These are phyloP conservation scores for Scleromitrula shiraiana DNA, from an alignment of 2,329 filamentous ascomycete species.

Conservation along the genomic window DNA sequence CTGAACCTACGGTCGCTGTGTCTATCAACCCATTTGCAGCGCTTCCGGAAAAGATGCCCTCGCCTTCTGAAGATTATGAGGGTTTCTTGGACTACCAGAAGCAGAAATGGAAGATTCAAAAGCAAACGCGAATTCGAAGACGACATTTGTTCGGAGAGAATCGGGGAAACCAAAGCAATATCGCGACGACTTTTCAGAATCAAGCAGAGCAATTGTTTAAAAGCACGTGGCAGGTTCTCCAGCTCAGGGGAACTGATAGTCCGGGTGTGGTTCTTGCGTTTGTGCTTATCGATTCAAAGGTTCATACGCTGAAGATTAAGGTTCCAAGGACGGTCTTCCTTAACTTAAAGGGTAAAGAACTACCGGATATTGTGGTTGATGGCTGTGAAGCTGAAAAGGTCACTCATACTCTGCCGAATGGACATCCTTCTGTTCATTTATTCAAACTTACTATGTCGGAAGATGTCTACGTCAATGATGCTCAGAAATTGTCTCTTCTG, in stretches of 20 bases:
- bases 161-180: slow-evolving; percentile 56
- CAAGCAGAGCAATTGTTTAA: slow-evolving; percentile 86
- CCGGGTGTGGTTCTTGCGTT: slow-evolving; percentile 84
- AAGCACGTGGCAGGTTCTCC: slow-evolving; percentile 90
- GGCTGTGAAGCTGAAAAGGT: slow-evolving; percentile 89
- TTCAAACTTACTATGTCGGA: slow-evolving; percentile 92
- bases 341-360: slow-evolving; percentile 78
- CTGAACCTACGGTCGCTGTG: slow-evolving; percentile 52
- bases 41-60: slow-evolving; percentile 77
- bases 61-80: slow-evolving; percentile 75
- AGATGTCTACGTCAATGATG: slow-evolving; percentile 76
- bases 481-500: slow-evolving; percentile 71
- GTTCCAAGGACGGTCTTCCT: slow-evolving; percentile 86
- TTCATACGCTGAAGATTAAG: slow-evolving; percentile 80
- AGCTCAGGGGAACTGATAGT: slow-evolving; percentile 72
- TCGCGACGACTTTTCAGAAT: slow-evolving; percentile 72
- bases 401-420: slow-evolving; percentile 87
- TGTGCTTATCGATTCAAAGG: slow-evolving; percentile 86
- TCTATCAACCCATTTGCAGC: slow-evolving; percentile 71
- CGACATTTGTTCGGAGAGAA: slow-evolving; percentile 91
- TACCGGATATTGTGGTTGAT: slow-evolving; percentile 81
- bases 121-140: slow-evolving; percentile 74
- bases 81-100: slow-evolving; percentile 93
- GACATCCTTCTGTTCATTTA: slow-evolving; percentile 85
- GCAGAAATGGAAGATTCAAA: slow-evolving; percentile 97